A percentile compares a stretch with the other conserved stretches of the same genome.
Conservation (phyloP, 805 yeast genomes). For the Myxozyma geophila region DNA sequence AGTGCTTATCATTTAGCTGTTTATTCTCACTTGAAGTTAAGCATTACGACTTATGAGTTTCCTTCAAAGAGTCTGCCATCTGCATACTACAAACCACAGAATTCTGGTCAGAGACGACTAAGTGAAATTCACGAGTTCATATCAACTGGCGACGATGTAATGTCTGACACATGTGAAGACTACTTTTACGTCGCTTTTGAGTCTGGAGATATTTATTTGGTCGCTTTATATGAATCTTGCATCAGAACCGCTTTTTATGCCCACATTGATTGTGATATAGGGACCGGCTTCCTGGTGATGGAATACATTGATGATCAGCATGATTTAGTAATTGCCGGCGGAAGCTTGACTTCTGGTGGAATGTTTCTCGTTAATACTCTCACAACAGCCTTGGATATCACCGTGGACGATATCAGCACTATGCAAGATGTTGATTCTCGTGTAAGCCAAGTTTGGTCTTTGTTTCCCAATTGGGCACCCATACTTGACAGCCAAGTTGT, state of each 20-base stretch:
- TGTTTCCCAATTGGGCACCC: conserved; percentile 27
- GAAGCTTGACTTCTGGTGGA: conserved; percentile 26
- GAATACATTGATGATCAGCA: conserved; percentile 5
- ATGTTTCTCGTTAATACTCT: conserved; percentile 6
- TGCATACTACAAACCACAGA: conserved; percentile 10
- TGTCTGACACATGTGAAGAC: neutral
- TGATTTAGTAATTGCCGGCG: conserved; percentile 26
- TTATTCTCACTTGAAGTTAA: neutral
- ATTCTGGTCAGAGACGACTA: neutral
- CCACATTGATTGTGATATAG: conserved; percentile 8
- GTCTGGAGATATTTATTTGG: conserved; percentile 21
- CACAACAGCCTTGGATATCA: neutral
- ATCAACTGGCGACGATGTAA: neutral
- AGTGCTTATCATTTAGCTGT: neutral
- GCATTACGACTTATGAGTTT: neutral
- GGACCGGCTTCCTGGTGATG: conserved; percentile 23
- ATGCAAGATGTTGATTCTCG: no score
- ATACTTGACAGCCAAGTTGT: conserved; percentile 23
- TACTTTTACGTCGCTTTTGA: conserved; percentile 30
- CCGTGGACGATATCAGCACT: neutral
- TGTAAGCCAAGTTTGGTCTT: neutral
- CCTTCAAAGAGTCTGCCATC: neutral
- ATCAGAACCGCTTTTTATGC: conserved; percentile 1
- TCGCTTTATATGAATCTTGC: neutral
- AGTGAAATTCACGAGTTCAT: neutral